Evolutionary conservation across 768 basidiomycete genomes (phyloP), one percentile per base, ranked within the genome.

Genomic region (Dentipellis sp.): DNA sequence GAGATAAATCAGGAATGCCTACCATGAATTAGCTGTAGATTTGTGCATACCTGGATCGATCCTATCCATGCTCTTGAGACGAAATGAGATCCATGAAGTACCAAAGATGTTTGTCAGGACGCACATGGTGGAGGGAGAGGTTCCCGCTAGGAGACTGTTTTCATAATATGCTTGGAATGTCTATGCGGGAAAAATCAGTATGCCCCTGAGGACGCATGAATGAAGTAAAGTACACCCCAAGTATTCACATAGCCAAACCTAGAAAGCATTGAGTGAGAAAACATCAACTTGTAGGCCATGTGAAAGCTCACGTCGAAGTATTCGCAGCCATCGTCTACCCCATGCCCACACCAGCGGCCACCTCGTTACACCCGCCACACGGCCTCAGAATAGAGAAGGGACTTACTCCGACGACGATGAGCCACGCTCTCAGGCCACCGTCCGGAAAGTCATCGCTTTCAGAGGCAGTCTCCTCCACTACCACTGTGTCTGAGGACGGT

Each of bases 161-260:
- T 86, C 74, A 59, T 91, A 89, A 64, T 87, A 86, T 8, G 75
- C 75, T 74, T 91, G 88, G 65, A 89, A 89, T 17, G 82, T 75
- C 85, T 88, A 53, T 16, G 29, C 23, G 50, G 21, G 0, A 50
- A 0, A 0, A 10, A 17, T 21, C 35, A 42, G 60, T 10, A 16
- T 60, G 10, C 19, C 38, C 4, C 23, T 46, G 6, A 9, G 12
- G 17, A 38, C 38, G 2, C 7, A 3, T 21, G 4, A 16, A 22
- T 51, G 39, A 10, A 29, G 23, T 17, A 74, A 74, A 79, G 69
- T 63, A 84, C 87, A 50, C 88, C 86, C 84, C 85, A 88, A 0
- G 83, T 77, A 61, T 86, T 88, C 3, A 86, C 79, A 58, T 82
- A 82, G 23, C 88, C 88, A 67, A 87, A 83, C 9, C 78, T 80